Base-by-base conservation (phyloP, 2,329 filamentous ascomycete species). In the Verticillium albo-atrum region DNA sequence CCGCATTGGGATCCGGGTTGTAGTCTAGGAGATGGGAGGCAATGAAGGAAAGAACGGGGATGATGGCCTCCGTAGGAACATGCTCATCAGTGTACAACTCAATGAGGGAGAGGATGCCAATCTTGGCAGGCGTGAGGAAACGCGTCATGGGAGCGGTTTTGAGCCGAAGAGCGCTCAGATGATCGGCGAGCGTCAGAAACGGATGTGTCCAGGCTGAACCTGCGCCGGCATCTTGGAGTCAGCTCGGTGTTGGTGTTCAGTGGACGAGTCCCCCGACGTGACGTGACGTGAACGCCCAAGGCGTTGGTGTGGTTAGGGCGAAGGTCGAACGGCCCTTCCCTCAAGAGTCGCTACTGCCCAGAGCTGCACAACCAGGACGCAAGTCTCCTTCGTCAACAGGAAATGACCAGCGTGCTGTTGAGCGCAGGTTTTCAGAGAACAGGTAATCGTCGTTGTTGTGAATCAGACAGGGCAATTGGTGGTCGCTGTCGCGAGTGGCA, bases 71-170 rank as follows among this genome's bases (percentile, higher is more conserved):
- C 61, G 83, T 86, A 2, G 89, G 88, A 17, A 93, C 82, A 2
- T 82, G 78, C 25, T 86, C 87, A 64, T 90, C 87, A 37, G 86
- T 85, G 74, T 99, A 98, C 58, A 97, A 81, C 67, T 92, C 86
- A 57, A 95, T 83, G 57, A 99, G 83, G 58, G 87, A 85, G 58
- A 98, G 82, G 26, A 97, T 82, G 68, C 89, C 89, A 65, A 98
- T 84, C 71, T 95, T 96, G 66, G 91, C 88, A 14, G 94, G 91
- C n/a, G 91, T 96, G 53, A 98, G 82, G 73, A 89, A 96, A 60
- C 90, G 89, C 67, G 89, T 84, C 89, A 94, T 96, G 57, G 15
- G n/a, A n/a, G n/a, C 62, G 50, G 26, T 9, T 23, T 15, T 27
- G 27, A 25, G 12, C 10, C n/a, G 3, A 17, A 5, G 6, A 15